Base-by-base conservation (phyloP, 2,329 filamentous ascomycete species). In the Penicillium sp. region DNA sequence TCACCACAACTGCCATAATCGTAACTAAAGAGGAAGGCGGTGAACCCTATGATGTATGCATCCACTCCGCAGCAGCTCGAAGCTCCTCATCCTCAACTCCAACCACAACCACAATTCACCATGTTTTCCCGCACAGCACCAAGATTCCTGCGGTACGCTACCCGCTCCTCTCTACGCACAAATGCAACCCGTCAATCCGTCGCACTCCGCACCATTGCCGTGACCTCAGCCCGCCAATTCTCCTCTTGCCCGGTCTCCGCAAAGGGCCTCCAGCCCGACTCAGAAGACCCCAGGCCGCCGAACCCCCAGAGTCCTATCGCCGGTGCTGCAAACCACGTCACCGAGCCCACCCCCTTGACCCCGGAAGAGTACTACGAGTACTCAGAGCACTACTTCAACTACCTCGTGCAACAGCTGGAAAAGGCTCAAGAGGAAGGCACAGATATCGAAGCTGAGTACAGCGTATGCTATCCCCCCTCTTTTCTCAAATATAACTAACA, bases 361-460 rank as follows among this genome's bases (percentile, higher is more conserved):
- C 81, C 86, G 3, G 74, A 78, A 24, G 75, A 89, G 64, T 97
- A 95, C 68, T 85, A 95, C 65, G 79, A 87, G 49, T 76, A 88
- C 27, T 82, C 90, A 25, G 88, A 96, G 65, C 70, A 78, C 43
- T 95, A 88, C 68, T 78, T 97, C 61, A 78, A 85, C 47, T 69
- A 73, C 25, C 69, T 87, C 29, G 66, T 81, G 37, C 67, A 69
- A 20, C 75, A 77, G 54, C 66, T 95, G 37, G 93, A 98, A 73
- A 78, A 81, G 52, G 70, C 87, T 27, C 83, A 88, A 61, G 93
- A 97, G 64, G 74, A 78, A 28, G 83, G 87, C 7, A 66, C 67
- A 0, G 87, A 90, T 46, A 72, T 95, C 5, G 93, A 98, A 59
- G 86, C 93, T 4, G 93, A 98, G 65, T 97, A 86, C 62, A 86